Percentiles rank a stretch among this genome's conserved stretches.
phyloP scores from a whole-genome alignment of 352 stramenopile species.

The Phytophthora pseudosyringae region DNA sequence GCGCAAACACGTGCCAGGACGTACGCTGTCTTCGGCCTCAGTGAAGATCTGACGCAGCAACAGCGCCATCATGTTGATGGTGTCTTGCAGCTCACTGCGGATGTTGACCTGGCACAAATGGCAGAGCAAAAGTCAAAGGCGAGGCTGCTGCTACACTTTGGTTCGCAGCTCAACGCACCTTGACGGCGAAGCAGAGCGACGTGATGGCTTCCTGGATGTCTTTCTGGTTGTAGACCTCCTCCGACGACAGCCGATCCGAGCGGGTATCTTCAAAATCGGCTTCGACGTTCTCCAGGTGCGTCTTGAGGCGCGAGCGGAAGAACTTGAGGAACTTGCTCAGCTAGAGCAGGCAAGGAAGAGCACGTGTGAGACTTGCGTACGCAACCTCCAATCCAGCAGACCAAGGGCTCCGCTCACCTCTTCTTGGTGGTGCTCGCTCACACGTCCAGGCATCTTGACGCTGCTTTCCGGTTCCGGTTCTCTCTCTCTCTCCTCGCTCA shows the following conservation, averaged over 20 bases:
- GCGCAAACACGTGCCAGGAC: background rate
- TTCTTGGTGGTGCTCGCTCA: conserved; percentile 67
- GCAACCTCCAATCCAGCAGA: background rate
- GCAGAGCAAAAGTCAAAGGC: background rate
- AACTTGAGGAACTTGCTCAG: conserved; percentile 88
- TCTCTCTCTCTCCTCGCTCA: background rate
- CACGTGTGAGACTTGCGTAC: conserved; percentile 15
- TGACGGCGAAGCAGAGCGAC: conserved; percentile 83
- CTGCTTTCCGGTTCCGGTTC: background rate
- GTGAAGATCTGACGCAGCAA: conserved; percentile 82
- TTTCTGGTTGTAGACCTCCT: conserved; percentile 87
- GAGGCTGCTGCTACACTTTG: background rate
- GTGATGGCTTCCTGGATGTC: conserved; percentile 78
- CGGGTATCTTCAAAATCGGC: conserved; percentile 88
- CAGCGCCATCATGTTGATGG: conserved; percentile 89
- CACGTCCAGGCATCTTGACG: conserved; percentile 27
- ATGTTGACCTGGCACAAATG: conserved; percentile 56
- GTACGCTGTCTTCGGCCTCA: conserved; percentile 71
- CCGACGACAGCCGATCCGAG: conserved; percentile 78
- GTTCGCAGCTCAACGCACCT: conserved; percentile 40
- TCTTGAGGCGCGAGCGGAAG: conserved; percentile 78
- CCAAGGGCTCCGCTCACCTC: conserved; percentile 40
- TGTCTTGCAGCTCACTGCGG: conserved; percentile 80
- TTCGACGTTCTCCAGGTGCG: conserved; percentile 83
- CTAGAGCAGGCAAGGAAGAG: conserved; percentile 26